A percentile compares a stretch with the other conserved stretches of the same genome.
phyloP scores from a whole-genome alignment of 805 yeast species.

The Debaryomyces castellii region DNA sequence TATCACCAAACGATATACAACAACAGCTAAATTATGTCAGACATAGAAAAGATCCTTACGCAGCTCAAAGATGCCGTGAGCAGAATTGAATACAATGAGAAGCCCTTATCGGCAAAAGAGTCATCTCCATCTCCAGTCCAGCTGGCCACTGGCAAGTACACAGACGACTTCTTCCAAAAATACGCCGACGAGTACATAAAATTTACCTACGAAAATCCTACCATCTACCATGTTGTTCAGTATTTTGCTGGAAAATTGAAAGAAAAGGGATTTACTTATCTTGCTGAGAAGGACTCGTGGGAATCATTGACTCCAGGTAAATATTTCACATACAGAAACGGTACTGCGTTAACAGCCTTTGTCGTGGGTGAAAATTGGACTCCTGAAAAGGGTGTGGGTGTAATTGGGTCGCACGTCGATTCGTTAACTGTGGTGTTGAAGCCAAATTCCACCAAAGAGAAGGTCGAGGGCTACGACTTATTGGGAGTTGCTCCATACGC shows the following conservation, averaged over 20 bases:
- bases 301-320: conserved; percentile 47
- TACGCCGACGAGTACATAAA: conserved; percentile 56
- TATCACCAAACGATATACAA: neutral
- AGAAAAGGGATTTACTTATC: conserved; percentile 59
- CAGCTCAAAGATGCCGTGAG: conserved; percentile 1
- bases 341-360: conserved; percentile 36
- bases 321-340: conserved; percentile 46
- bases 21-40: neutral
- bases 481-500: conserved; percentile 44
- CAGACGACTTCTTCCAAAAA: conserved; percentile 18
- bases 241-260: conserved; percentile 49
- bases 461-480: conserved; percentile 31
- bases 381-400: conserved; percentile 25
- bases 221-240: conserved; percentile 69
- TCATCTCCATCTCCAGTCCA: neutral
- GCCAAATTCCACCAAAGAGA: conserved; percentile 22
- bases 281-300: conserved; percentile 66
- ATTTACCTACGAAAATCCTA: conserved; percentile 72
- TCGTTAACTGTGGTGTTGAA: conserved; percentile 37
- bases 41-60: conserved; percentile 3
- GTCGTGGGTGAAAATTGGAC: conserved; percentile 38
- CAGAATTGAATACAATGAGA: neutral
- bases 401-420: conserved; percentile 36
- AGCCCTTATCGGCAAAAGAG: neutral
- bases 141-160: conserved; percentile 10